These are phyloP conservation scores for Sequoia sempervirens DNA, from an alignment of 75 land plant species.

Conservation along the genomic window DNA sequence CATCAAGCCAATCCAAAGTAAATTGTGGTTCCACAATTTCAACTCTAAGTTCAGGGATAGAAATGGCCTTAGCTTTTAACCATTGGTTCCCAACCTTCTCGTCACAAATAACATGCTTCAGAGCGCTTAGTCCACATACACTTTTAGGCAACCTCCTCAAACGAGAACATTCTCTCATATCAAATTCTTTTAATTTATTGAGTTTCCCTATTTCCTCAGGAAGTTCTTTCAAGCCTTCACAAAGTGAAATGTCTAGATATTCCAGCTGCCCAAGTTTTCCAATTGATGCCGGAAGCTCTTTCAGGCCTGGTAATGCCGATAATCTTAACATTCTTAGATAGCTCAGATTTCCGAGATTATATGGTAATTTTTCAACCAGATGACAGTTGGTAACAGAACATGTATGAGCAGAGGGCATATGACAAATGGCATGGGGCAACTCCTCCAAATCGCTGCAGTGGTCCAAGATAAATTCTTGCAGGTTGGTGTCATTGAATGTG, in stretches of 20 bases:
- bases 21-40: neutral
- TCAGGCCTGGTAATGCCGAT: slow-evolving; percentile 33
- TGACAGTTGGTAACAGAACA: slow-evolving; percentile 49
- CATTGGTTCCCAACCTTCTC: slow-evolving; percentile 43
- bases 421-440: no score
- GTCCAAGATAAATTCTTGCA: slow-evolving; percentile 27
- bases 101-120: slow-evolving; percentile 47
- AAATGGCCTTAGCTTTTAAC: neutral
- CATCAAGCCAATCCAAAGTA: neutral
- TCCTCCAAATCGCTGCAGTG: no score
- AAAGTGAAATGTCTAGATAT: no score
- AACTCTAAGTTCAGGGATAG: neutral
- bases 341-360: slow-evolving; percentile 24
- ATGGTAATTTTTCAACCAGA: slow-evolving; percentile 29
- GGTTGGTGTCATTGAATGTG: slow-evolving; percentile 5
- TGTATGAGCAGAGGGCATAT: no score
- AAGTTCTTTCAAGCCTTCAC: slow-evolving; percentile 9
- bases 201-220: slow-evolving; percentile 37
- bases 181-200: slow-evolving; percentile 38
- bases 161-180: slow-evolving; percentile 53
- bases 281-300: slow-evolving; percentile 22
- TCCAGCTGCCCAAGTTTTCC: no score
- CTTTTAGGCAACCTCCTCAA: slow-evolving; percentile 35
- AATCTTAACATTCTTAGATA: slow-evolving; percentile 34
- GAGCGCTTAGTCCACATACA: slow-evolving; percentile 8